Base-by-base conservation (phyloP, 352 stramenopile genomes). In the Phytopythium ostracodes region DNA sequence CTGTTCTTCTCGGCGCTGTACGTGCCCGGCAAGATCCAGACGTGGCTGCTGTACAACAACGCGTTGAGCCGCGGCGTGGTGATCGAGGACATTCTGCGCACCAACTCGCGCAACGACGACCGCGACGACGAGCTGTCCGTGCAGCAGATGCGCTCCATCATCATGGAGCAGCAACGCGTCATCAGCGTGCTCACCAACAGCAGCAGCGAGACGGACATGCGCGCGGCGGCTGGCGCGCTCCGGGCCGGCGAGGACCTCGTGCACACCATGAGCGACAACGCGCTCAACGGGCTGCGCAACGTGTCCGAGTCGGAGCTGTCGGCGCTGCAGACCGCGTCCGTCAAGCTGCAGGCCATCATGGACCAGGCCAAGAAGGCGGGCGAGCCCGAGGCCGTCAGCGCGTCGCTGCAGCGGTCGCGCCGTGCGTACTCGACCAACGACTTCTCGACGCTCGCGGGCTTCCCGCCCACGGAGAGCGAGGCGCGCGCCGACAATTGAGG, bases 31-130 rank as follows among this genome's bases (percentile, higher is more conserved):
- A 91, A 97, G 65, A 92, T 98, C 47, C 96, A 99, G 74, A 99
- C 96, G 35, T 98, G 94, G 95, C 75, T 99, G 52, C 77, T 99
- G 2, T 99, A 98, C 78, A 97, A 99, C 77, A 99, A 99, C 68
- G 96, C 96, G 22, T 70, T 99, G 33, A 98, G 91, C 24, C 83
- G 89, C 49, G 96, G 97, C 66, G 96, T 99, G 18, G 96, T 98
- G 36, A 98, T 99, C 29, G 96, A 98, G 63, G 96, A 99, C 71
- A 98, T 99, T 64, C 71, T 99, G 29, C 78, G 82, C 56, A 67
- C 82, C 40, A 91, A 87, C 71, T 88, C 80, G 38, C 72, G 76
- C 59, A 75, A 76, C 42, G 77, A 91, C 56, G 82, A 91, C 52
- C 74, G 73, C 35, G 80, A 91, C 33, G 82, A 91, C 46, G 82